Evolutionary conservation across 257 asterid species (phyloP), one percentile per base, ranked within the genome.

Genomic region (Cordia subcordata): DNA sequence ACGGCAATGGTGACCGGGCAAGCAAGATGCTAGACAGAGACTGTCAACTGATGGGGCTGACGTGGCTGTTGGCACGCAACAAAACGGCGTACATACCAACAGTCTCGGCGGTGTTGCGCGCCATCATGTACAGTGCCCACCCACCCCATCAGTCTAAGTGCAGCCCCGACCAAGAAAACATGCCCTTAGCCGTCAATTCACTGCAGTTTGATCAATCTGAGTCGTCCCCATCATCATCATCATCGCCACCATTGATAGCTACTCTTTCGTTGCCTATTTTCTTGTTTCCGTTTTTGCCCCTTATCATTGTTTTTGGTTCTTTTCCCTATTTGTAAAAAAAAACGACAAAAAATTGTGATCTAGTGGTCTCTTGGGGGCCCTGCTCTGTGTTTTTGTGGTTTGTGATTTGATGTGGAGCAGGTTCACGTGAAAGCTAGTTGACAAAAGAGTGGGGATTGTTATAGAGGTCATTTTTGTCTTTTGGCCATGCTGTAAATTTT

Each of bases 141-240:
- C 94, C 95, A 12, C 88, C 97, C 0, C 96, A 65, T 53, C 84
- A 82, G 73, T 76, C 82, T 46, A 93, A 90, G 39, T 93, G 99
- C 81, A 86, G 96, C 67, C 99, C 97, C 16, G 99, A 89, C 79
- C 97, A 93, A 71, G 99, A 93, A 81, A 93, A 93, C 85, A 93
- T 93, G 99, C 99, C 99, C 47, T 74, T 93, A 67, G 99, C 99
- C 68, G 99, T 93, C 11, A 89, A 93, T 68, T 89, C 99, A 0
- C 80, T 85, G 14, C 96, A 86, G 86, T 77, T 93, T 64, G 90
- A 80, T 10, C 77, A 75, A 73, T 68, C 77, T 62, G 79, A 55
- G 44, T 65, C 88, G n/a, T 78, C 87, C 35, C 23, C 86, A 0
- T 42, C 74, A 15, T 37, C 84, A 38, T 12, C 67, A 0, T 12